Base-by-base conservation (phyloP, 768 basidiomycete genomes). In the Lactarius trivialis region DNA sequence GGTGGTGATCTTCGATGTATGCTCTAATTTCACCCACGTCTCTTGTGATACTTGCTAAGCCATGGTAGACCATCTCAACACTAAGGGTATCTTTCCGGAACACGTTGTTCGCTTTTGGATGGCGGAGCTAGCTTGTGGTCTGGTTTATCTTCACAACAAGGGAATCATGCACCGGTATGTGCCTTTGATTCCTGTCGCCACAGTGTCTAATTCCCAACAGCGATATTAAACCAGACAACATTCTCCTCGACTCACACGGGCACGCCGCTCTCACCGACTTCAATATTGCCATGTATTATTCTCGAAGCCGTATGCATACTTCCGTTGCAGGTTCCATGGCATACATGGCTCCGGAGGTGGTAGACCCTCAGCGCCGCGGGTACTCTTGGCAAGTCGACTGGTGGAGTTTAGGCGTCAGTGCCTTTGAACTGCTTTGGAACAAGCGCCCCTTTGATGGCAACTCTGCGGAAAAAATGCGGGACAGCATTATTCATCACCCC, bases 271-370 rank as follows among this genome's bases (percentile, higher is more conserved):
- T 99, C 69, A 98, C 97, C 9, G 97, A 99, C 76, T 97, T 99
- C 78, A 99, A 99, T 70, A 94, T 99, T 67, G 97, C 96, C 26
- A 96, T 98, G 8, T 96, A 98, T 73, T 98, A 93, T 72, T 96
- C 95, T 12, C 90, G 92, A 63, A 81, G 88, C 56, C 83, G 95
- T 37, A 70, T 89, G 64, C 88, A 98, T 73, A 93, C 91, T 0
- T 93, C 91, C 63, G 90, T 99, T 17, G 96, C 97, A 7, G 97
- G 97, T 4, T 94, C 91, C 70, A 95, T 99, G 93, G 96, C 97
- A 0, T 99, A 99, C 76, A 99, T 99, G 97, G 95, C 95, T 11
- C 95, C 96, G 0, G 93, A 99, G 73, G 89, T 99, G n/a, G 80
- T 98, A 49, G 48, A 63, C 30, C 36, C 55, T 3, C 84, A 83